Evolutionary conservation across 2,329 filamentous ascomycete species (phyloP).

Genomic region (Stenocarpella maydis): DNA sequence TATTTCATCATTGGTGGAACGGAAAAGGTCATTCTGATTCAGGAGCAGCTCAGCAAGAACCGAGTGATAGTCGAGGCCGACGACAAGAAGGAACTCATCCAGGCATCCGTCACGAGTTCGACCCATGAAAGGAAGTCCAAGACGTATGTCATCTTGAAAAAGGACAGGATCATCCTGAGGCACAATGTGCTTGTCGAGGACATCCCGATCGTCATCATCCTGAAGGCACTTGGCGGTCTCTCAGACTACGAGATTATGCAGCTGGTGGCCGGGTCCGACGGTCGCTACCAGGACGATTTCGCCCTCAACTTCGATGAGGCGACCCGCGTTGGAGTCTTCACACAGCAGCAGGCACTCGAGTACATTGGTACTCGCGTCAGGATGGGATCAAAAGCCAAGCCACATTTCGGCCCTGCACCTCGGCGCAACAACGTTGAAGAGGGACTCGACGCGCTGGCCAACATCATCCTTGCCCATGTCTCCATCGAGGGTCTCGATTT

Average conservation of each 20-base stretch:
- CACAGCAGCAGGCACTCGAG: conserved; percentile 94
- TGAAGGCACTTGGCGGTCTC: conserved; percentile 93
- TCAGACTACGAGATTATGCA: conserved; percentile 95
- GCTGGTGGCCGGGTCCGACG: conserved; percentile 87
- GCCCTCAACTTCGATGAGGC: conserved; percentile 95
- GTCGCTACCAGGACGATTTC: conserved; percentile 92
- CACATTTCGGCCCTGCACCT: conserved; percentile 60
- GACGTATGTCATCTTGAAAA: conserved; percentile 94
- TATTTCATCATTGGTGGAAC: conserved; percentile 98
- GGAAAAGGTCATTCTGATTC: conserved; percentile 97
- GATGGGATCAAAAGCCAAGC: conserved; percentile 75
- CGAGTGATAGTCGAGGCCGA: conserved; percentile 96
- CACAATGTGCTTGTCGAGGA: conserved; percentile 95
- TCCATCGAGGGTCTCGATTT: conserved; percentile 92
- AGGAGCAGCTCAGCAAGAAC: conserved; percentile 99
- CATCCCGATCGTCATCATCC: conserved; percentile 90
- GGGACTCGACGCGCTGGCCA: conserved; percentile 89
- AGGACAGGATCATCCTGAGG: conserved; percentile 86
- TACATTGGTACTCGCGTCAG: conserved; percentile 89
- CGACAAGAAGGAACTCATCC: conserved; percentile 89
- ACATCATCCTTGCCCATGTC: conserved; percentile 94
- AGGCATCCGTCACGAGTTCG: conserved; percentile 96
- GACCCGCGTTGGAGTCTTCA: conserved; percentile 83
- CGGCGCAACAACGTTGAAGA: conserved; percentile 88
- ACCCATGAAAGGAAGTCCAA: conserved; percentile 98